These are phyloP conservation scores for Vachellia pachyceras DNA, from an alignment of 306 rosid species.

Conservation along the genomic window DNA sequence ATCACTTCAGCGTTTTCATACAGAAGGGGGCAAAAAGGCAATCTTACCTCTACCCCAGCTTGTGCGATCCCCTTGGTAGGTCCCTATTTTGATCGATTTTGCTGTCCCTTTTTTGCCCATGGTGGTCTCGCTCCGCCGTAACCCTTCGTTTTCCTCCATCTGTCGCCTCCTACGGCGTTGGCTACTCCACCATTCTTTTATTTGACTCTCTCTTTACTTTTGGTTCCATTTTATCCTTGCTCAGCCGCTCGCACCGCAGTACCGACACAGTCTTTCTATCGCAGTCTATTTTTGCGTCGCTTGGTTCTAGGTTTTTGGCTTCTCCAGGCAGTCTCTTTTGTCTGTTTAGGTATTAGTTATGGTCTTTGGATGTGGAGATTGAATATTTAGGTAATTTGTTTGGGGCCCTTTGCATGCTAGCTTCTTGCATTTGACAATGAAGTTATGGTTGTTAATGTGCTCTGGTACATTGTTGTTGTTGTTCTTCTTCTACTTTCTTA, in stretches of 20 bases:
- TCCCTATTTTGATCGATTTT: background rate
- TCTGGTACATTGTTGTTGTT: background rate
- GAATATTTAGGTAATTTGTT: background rate
- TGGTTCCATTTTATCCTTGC: background rate
- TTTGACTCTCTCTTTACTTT: background rate
- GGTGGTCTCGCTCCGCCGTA: background rate
- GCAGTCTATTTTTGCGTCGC: background rate
- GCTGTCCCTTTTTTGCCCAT: background rate
- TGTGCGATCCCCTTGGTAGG: background rate
- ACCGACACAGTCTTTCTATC: background rate
- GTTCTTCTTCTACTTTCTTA: background rate
- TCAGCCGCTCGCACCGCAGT: background rate
- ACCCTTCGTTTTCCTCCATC: background rate
- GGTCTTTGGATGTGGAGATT: background rate
- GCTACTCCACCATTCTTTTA: background rate
- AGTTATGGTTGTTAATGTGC: too few species aligned
- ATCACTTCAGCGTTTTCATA: background rate
- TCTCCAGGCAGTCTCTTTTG: background rate
- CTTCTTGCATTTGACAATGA: background rate
- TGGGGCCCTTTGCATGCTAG: background rate
- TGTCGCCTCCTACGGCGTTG: background rate
- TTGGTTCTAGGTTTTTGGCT: slow-evolving; percentile 29
- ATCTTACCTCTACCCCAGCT: background rate
- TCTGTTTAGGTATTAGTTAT: background rate
- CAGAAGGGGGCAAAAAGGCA: background rate